Evolutionary conservation across 768 basidiomycete species (phyloP).

Genomic region (Tylopilus cervinicoccineus): DNA sequence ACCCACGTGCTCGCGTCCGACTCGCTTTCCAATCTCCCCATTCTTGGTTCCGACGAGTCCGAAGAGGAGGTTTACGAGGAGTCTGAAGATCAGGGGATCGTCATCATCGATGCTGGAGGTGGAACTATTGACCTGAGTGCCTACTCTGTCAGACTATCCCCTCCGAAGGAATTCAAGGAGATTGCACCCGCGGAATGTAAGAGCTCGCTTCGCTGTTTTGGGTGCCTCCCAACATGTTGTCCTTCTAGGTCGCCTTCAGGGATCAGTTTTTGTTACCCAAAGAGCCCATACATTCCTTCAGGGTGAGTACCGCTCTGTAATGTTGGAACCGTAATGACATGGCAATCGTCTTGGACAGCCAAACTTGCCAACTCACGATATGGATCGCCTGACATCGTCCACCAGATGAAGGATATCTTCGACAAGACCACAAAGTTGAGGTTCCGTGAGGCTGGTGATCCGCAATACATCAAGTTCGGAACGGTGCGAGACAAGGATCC

Average conservation of each 20-base stretch:
- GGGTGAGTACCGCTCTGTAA: conserved; percentile 13
- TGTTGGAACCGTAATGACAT: neutral
- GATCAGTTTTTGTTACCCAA: conserved; percentile 34
- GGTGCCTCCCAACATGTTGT: neutral
- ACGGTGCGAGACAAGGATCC: conserved; percentile 32
- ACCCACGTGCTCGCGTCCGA: conserved; percentile 34
- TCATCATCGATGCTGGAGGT: conserved; percentile 31
- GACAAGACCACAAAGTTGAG: conserved; percentile 36
- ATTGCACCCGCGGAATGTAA: conserved; percentile 31
- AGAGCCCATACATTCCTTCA: conserved; percentile 26
- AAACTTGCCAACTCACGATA: conserved; percentile 29
- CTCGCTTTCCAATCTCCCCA: neutral
- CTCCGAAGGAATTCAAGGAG: conserved; percentile 29
- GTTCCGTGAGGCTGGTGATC: conserved; percentile 33
- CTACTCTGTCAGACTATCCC: conserved; percentile 25
- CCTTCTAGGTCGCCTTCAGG: conserved; percentile 33
- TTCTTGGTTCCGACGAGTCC: neutral
- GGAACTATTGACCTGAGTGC: conserved; percentile 35
- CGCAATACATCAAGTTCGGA: conserved; percentile 40
- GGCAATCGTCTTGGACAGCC: conserved; percentile 13
- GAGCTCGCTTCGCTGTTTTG: neutral
- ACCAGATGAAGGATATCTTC: conserved; percentile 32
- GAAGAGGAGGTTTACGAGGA: neutral
- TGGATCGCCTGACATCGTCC: conserved; percentile 27
- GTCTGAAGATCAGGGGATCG: conserved; percentile 28